Percentiles rank a stretch among this genome's conserved stretches.
These are phyloP conservation scores for Botryotinia narcissicola DNA, from an alignment of 2,329 filamentous ascomycete species.

Conservation along the genomic window DNA sequence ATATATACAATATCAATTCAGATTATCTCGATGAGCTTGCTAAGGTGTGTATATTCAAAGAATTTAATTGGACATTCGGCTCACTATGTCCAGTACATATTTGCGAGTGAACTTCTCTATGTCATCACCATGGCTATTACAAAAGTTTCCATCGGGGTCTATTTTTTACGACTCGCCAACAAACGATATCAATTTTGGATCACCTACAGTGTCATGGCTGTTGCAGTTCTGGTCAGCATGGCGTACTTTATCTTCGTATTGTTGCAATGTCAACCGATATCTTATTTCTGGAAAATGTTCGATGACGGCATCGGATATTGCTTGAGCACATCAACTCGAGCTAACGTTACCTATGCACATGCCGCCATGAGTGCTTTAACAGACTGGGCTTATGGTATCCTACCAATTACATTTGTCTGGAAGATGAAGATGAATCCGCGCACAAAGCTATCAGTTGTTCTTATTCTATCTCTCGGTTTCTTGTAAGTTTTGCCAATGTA, in stretches of 20 bases:
- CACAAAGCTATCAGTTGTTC: conserved; percentile 39
- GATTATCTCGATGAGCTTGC: conserved; percentile 28
- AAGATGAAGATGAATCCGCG: conserved; percentile 35
- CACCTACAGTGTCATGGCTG: conserved; percentile 29
- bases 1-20: conserved; percentile 32
- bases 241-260: conserved; percentile 37
- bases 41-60: conserved; percentile 26
- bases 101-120: conserved; percentile 37
- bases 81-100: conserved; percentile 25
- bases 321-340: conserved; percentile 31
- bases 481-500: conserved; percentile 38
- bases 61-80: not conserved
- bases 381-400: conserved; percentile 36
- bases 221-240: conserved; percentile 31
- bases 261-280: conserved; percentile 35
- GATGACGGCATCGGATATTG: conserved; percentile 36
- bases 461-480: conserved; percentile 40
- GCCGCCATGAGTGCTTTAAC: conserved; percentile 34
- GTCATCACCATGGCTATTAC: conserved; percentile 34
- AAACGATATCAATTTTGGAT: conserved; percentile 31
- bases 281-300: conserved; percentile 42
- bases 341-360: conserved; percentile 34
- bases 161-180: conserved; percentile 35
- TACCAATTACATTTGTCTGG: conserved; percentile 36
- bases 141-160: conserved; percentile 35